Evolutionary conservation across 352 stramenopile species (phyloP), one percentile per base, ranked within the genome.

Genomic region (Thalassiosira livingstoniorum): DNA sequence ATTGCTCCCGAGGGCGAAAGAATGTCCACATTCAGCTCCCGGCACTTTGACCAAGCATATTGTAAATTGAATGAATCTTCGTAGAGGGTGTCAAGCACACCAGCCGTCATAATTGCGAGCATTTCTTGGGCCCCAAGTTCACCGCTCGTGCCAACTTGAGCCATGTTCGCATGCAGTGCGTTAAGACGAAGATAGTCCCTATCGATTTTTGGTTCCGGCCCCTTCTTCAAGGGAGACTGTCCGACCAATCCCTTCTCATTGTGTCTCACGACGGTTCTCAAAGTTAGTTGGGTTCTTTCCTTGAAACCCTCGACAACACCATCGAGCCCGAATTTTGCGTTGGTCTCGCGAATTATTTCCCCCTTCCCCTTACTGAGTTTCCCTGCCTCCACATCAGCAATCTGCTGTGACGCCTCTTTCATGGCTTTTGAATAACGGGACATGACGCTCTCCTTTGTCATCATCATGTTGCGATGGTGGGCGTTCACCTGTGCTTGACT

Each of bases 1-100:
- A 51, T 43, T 27, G 7, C 4, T 27, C 32, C 27, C 7, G 7
- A 4, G 5, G 58, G 58, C 13, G 39, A 13, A 51, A 60, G 32
- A 15, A 51, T 27, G 18, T 66, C 23, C 4, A 27, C 4, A 47
- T 51, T 51, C 58, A 42, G 13, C 32, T 43, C 39, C 32, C 58
- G 10, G 4, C 4, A 10, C 10, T 7, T 27, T 13, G 4, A 10
- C 58, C 58, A 66, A 25, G 58, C 58, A 43, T 47, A 66, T 5
- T 66, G 18, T 4, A 7, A 4, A 23, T 66, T 66, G 27, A 66
- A 66, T 47, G 58, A 66, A 23, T 27, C 58, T 27, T 66, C 27
- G 58, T 66, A 27, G 18, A 51, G 4, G 11, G 13, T 66, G 5
- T 47, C 10, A 10, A 51, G 7, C 4, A 66, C 27, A 25, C 32